Evolutionary conservation across 2,329 filamentous ascomycete species (phyloP), one percentile per base, ranked within the genome.

Genomic region (Fusarium proliferatum): DNA sequence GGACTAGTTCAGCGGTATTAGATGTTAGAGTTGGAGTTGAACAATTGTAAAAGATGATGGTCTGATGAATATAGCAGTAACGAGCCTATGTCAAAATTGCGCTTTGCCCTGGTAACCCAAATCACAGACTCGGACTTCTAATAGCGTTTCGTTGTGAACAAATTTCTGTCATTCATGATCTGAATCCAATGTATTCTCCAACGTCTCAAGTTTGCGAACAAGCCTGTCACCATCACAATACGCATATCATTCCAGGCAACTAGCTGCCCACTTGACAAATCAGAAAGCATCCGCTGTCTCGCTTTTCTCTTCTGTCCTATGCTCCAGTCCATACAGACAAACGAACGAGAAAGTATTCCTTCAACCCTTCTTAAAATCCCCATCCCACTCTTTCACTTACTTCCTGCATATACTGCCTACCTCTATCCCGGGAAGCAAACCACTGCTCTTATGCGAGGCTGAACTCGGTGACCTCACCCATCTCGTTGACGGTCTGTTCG

Each of bases 401-500:
- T 55, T 39, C 30, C 49, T 34, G 60, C 45, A 41, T 59, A 46
- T 41, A 26, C 59, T 57, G 49, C 39, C 21, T 46, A 46, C 13
- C n/a, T 30, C 30, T 26, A 28, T 3, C 41, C 36, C 33, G 13
- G 30, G 36, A 46, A 43, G 28, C 34, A 52, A 58, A 51, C 67
- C 15, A 49, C 48, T 41, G 36, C 42, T 52, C 48, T 60, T 76
- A 96, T 77, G 90, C 89, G 78, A 98, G 88, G 46, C 91, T 92
- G 79, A 98, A 89, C 71, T 94, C 91, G 16, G 93, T 86, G 75
- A 98, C 92, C 84, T 96, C 94, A 9, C 96, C 96, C 85, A 92
- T 94, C 83, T 98, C 94, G 67, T 92, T 92, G 80, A 90, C 92
- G 69, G 87, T 80, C 79, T 91, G 89, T 6, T 84, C 86, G 6